A percentile compares a stretch with the other conserved stretches of the same genome.
Evolutionary conservation across 768 basidiomycete species (phyloP).

Genomic region (Tylopilus plumbeoviolaceoides): DNA sequence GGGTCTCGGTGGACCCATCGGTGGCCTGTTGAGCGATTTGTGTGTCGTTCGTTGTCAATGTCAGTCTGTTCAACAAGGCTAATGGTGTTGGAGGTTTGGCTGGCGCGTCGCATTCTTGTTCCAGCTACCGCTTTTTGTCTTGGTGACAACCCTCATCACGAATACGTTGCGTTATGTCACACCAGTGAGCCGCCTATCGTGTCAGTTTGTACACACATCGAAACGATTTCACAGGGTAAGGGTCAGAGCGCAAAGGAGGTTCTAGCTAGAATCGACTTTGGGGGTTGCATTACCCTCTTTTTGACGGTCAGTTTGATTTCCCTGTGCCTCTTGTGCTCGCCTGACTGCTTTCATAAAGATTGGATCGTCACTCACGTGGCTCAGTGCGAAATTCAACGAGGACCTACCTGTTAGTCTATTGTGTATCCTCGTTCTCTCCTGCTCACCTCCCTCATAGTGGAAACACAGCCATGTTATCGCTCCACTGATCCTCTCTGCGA

Average conservation of each 20-base stretch:
- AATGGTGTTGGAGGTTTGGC: slow-evolving; percentile 8
- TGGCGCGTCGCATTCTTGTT: slow-evolving; percentile 66
- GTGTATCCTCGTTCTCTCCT: not conserved
- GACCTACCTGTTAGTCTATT: slow-evolving; percentile 44
- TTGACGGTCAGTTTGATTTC: slow-evolving; percentile 32
- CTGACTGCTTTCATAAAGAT: slow-evolving; percentile 32
- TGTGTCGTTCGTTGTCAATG: not conserved
- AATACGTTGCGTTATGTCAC: slow-evolving; percentile 58
- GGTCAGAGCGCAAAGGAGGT: slow-evolving; percentile 61
- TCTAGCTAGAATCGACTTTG: slow-evolving; percentile 76
- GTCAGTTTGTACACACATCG: not conserved
- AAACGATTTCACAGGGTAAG: slow-evolving; percentile 45
- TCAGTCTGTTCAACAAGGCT: not conserved
- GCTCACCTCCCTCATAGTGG: slow-evolving; percentile 41
- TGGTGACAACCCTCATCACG: slow-evolving; percentile 48
- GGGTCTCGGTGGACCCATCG: slow-evolving; percentile 23
- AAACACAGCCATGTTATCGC: slow-evolving; percentile 46
- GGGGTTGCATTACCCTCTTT: slow-evolving; percentile 59
- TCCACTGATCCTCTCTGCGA: slow-evolving; percentile 40
- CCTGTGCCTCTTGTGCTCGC: not conserved
- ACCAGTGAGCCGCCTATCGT: slow-evolving; percentile 40
- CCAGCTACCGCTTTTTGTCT: slow-evolving; percentile 61
- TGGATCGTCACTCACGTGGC: slow-evolving; percentile 60
- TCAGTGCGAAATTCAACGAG: slow-evolving; percentile 69
- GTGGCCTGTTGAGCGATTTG: slow-evolving; percentile 19